Conservation (phyloP, 1,139 yeast species). For the Debaryomyces udenii region DNA sequence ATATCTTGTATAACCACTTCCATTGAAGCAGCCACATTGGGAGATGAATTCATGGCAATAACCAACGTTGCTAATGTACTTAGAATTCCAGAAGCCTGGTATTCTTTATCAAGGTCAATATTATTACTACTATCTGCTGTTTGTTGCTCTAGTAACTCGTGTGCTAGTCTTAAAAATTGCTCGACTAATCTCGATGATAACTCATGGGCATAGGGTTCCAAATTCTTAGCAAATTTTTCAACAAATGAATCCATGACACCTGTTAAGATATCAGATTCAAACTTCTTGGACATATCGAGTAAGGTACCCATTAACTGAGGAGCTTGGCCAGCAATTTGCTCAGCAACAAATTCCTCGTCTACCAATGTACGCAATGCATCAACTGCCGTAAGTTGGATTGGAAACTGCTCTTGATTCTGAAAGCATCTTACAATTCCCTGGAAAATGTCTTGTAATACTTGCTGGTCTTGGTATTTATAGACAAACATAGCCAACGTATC, state of each 20-base stretch:
- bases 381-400: constrained; percentile 55
- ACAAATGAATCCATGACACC: constrained; percentile 61
- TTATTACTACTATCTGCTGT: constrained; percentile 24
- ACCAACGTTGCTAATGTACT: constrained; percentile 56
- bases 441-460: constrained; percentile 47
- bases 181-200: constrained; percentile 49
- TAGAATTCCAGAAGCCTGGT: constrained; percentile 55
- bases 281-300: constrained; percentile 51
- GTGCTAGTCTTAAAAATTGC: constrained; percentile 49
- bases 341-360: constrained; percentile 50
- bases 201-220: constrained; percentile 60
- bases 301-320: constrained; percentile 57
- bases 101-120: constrained; percentile 49
- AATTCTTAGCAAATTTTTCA: constrained; percentile 52
- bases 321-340: constrained; percentile 49
- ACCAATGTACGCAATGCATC: constrained; percentile 56
- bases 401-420: constrained; percentile 46
- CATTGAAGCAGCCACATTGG: constrained; percentile 44
- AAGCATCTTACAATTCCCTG: constrained; percentile 49
- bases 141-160: constrained; percentile 43
- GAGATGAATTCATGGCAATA: constrained; percentile 53
- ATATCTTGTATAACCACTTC: constrained; percentile 45
- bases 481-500: constrained; percentile 54
- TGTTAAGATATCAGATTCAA: constrained; percentile 57
- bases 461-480: constrained; percentile 41